phyloP scores from a whole-genome alignment of 192 early-diverging fungal species.

The Linnemannia zychae region DNA sequence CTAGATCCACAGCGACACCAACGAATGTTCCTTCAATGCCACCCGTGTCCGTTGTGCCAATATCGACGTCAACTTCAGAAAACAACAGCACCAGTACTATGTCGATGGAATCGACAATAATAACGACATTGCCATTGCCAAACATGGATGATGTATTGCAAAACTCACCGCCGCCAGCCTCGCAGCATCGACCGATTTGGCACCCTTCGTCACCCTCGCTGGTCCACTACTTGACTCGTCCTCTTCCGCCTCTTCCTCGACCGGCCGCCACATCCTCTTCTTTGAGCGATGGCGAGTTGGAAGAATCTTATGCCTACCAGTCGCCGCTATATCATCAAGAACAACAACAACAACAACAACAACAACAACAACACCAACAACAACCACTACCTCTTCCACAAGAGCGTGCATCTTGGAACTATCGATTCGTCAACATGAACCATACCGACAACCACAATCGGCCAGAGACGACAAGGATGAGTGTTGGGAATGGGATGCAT shows the following conservation, averaged over 20 bases:
- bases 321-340: background rate
- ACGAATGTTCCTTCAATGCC: background rate
- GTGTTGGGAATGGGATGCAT: background rate
- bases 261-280: background rate
- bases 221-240: conserved; percentile 20
- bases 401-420: conserved; percentile 6
- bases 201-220: conserved; percentile 12
- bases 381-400: background rate
- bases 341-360: background rate
- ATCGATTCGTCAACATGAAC: background rate
- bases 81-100: background rate
- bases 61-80: background rate
- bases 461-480: background rate
- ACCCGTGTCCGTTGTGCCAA: background rate
- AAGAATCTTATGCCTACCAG: background rate
- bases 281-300: background rate
- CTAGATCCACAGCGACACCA: background rate
- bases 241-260: background rate
- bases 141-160: background rate
- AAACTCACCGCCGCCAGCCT: background rate
- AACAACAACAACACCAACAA: background rate
- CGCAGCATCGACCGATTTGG: conserved; percentile 7
- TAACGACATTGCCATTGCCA: background rate
- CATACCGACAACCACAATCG: conserved; percentile 1
- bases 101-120: background rate